Evolutionary conservation across 1,284 basidiomycete genomes (phyloP).

Genomic region (Cryptococcus amylolentus): DNA sequence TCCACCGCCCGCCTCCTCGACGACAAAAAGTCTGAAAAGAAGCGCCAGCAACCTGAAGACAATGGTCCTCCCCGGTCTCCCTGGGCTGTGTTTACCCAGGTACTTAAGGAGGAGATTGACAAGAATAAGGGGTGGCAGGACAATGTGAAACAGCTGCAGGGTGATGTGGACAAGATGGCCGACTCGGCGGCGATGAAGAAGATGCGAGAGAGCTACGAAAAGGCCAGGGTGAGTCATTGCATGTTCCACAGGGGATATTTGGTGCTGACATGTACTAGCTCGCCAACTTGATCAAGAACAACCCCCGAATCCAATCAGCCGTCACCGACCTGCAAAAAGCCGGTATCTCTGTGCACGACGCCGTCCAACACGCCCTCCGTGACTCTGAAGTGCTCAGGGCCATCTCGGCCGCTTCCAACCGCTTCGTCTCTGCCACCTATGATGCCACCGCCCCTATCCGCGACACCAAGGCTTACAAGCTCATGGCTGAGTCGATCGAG

Average conservation of each 20-base stretch:
- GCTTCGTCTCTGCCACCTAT: slow-evolving; percentile 68
- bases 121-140: slow-evolving; percentile 95
- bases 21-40: slow-evolving; percentile 13
- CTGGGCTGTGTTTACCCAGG: slow-evolving; percentile 93
- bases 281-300: slow-evolving; percentile 92
- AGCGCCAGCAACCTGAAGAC: slow-evolving; percentile 12
- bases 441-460: slow-evolving; percentile 87
- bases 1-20: slow-evolving; percentile 18
- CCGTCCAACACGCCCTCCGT: slow-evolving; percentile 85
- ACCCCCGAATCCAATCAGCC: slow-evolving; percentile 83
- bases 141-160: slow-evolving; percentile 93
- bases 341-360: slow-evolving; percentile 89
- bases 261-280: slow-evolving; percentile 55
- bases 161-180: slow-evolving; percentile 94
- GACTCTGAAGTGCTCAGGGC: slow-evolving; percentile 78
- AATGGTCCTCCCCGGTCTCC: slow-evolving; percentile 71
- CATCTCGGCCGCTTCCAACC: slow-evolving; percentile 74
- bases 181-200: slow-evolving; percentile 95
- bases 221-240: slow-evolving; percentile 70
- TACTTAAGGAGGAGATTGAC: slow-evolving; percentile 82
- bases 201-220: slow-evolving; percentile 86
- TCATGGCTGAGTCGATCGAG: slow-evolving; percentile 78
- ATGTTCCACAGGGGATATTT: neutral
- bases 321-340: slow-evolving; percentile 85
- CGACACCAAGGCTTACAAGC: slow-evolving; percentile 92